Evolutionary conservation across 2,329 filamentous ascomycete species (phyloP).

Genomic region (Xylariomycetidae sp.): DNA sequence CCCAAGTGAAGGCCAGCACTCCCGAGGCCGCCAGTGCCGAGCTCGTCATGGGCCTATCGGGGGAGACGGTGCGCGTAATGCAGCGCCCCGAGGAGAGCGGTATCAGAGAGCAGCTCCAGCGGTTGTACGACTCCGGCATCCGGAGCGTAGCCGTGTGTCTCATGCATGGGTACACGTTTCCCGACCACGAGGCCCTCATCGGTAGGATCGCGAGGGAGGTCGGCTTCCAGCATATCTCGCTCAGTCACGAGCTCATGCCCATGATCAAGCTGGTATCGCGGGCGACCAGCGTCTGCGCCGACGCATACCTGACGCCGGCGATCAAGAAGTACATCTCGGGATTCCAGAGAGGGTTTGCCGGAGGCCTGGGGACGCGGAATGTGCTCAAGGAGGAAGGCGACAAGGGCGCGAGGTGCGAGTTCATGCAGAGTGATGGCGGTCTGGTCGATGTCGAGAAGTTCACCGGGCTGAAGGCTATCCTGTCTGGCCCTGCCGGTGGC

Average conservation of each 20-base stretch:
- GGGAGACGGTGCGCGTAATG: conserved; percentile 69
- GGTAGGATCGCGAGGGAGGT: conserved; percentile 73
- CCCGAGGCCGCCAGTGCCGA: conserved; percentile 43
- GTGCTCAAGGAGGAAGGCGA: conserved; percentile 61
- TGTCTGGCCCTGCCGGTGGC: conserved; percentile 88
- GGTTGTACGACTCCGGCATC: conserved; percentile 66
- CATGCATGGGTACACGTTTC: conserved; percentile 91
- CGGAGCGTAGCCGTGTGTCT: conserved; percentile 82
- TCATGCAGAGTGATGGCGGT: conserved; percentile 86
- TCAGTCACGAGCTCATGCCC: conserved; percentile 80
- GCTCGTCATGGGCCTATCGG: conserved; percentile 66
- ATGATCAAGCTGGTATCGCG: conserved; percentile 80
- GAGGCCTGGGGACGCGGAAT: conserved; percentile 71
- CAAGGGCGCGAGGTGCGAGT: conserved; percentile 79
- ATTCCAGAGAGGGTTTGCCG: conserved; percentile 76
- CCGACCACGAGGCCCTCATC: conserved; percentile 75
- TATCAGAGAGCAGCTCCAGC: conserved; percentile 58
- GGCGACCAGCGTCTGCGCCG: conserved; percentile 72
- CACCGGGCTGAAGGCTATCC: conserved; percentile 76
- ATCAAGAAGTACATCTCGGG: conserved; percentile 71
- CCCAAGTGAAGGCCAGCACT: conserved; percentile 48
- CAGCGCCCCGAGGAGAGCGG: conserved; percentile 52
- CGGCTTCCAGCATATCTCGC: conserved; percentile 77
- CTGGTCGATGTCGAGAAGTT: conserved; percentile 73
- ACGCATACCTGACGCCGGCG: conserved; percentile 75